phyloP scores from a whole-genome alignment of 23 red algal species.

The Gracilaria caudata region DNA sequence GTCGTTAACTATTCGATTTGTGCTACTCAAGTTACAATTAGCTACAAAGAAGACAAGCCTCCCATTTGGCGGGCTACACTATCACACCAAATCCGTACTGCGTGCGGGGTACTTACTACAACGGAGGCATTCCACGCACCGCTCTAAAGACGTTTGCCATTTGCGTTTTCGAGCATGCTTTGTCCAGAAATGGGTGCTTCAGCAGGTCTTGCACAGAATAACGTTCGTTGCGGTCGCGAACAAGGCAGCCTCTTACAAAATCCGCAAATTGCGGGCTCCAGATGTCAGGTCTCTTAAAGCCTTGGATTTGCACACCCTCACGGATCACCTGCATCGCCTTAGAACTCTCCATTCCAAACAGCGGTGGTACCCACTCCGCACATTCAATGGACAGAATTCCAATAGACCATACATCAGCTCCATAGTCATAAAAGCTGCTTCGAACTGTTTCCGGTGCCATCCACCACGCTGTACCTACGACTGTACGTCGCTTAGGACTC shows the following conservation, averaged over 20 bases:
- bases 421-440: slow-evolving; percentile 80
- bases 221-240: slow-evolving; percentile 65
- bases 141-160: slow-evolving; percentile 70
- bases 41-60: slow-evolving; percentile 41
- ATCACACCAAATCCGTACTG: no score
- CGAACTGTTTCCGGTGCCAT: slow-evolving; percentile 97
- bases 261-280: slow-evolving; percentile 88
- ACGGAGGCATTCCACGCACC: slow-evolving; percentile 40
- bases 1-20: neutral
- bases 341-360: slow-evolving; percentile 72
- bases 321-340: slow-evolving; percentile 90
- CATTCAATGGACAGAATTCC: slow-evolving; percentile 95
- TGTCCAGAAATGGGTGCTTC: slow-evolving; percentile 83
- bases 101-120: no score
- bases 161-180: slow-evolving; percentile 53
- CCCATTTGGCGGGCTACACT: neutral
- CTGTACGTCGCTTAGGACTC: slow-evolving; percentile 66
- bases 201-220: slow-evolving; percentile 73
- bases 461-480: slow-evolving; percentile 92
- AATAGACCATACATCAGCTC: slow-evolving; percentile 93
- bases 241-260: slow-evolving; percentile 85
- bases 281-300: slow-evolving; percentile 69
- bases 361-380: slow-evolving; percentile 90
- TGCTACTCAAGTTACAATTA: slow-evolving; percentile 30
- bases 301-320: slow-evolving; percentile 65